Evolutionary conservation across 2,329 filamentous ascomycete species (phyloP), one percentile per base, ranked within the genome.

Genomic region (Phaeosphaeriaceae sp.): DNA sequence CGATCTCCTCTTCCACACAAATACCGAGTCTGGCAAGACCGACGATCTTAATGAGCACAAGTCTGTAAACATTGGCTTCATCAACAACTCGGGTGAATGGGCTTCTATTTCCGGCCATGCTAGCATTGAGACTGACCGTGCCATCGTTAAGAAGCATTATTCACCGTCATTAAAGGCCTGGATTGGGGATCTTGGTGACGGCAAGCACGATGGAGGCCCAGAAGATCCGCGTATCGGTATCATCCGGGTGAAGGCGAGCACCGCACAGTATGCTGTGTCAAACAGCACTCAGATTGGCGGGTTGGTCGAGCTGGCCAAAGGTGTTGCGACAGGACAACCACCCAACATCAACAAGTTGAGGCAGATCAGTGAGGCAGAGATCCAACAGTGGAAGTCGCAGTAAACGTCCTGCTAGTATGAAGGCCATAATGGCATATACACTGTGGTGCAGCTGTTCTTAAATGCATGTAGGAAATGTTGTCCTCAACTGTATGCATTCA

Each of bases 1-100:
- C 48, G 91, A 95, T 71, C 83, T 94, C 48, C 83, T 96, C 73
- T 96, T 96, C 82, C 88, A 94, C 79, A 92, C 91, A 68, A 96
- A 96, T 79, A 92, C 90, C 55, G 89, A 93, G 71, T 92, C 89
- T 8, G 86, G 90, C 76, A 96, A 96, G 81, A 92, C 90, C 4
- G 83, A 90, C 72, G 91, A 96, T 67, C 81, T 96, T 34, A 79
- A 83, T 48, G 78, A 79, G 48, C 87, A 95, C 72, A 78, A 87
- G 0, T 83, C 89, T 61, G 82, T 92, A 77, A 95, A 96, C 77
- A 81, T 96, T 58, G 84, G 87, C 39, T 96, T 96, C 79, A 80
- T 93, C 61, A 88, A 88, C 71, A 73, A 75, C 58, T 83, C 84
- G 2, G 90, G 91, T 60, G 87, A 93, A 72, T 96, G 92, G 92